phyloP scores from a whole-genome alignment of 768 basidiomycete species.

The Agrocybe pediades region DNA sequence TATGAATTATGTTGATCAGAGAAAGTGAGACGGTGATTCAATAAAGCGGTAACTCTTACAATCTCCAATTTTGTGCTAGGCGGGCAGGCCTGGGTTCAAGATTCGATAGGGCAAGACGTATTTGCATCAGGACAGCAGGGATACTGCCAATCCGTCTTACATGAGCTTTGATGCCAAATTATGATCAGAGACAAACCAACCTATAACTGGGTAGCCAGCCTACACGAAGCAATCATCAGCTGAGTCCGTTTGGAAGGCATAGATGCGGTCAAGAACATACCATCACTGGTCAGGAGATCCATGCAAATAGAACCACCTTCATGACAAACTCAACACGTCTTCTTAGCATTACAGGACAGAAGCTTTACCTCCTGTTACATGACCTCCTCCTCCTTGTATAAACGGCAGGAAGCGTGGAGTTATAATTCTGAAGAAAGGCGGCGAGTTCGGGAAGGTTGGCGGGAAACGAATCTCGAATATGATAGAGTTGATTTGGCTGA shows the following conservation, averaged over 20 bases:
- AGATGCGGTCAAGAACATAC: conserved; percentile 29
- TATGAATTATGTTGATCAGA: conserved; percentile 14
- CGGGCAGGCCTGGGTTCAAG: conserved; percentile 65
- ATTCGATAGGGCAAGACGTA: conserved; percentile 70
- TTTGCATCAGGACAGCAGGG: conserved; percentile 59
- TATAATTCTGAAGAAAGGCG: conserved; percentile 77
- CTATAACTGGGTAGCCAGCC: conserved; percentile 74
- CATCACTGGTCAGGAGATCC: conserved; percentile 68
- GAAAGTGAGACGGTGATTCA: conserved; percentile 6
- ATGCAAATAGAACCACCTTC: conserved; percentile 74
- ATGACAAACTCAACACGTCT: conserved; percentile 4
- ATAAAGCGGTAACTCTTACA: conserved; percentile 27
- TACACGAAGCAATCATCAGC: conserved; percentile 16
- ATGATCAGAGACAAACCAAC: conserved; percentile 23
- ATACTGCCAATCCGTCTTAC: conserved; percentile 30
- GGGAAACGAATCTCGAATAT: conserved; percentile 77
- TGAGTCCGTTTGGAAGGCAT: not conserved
- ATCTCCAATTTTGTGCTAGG: conserved; percentile 52
- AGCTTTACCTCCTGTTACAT: conserved; percentile 56
- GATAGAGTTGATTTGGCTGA: conserved; percentile 60
- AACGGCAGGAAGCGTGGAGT: conserved; percentile 75
- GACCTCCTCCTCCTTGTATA: conserved; percentile 69
- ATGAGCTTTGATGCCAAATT: not conserved
- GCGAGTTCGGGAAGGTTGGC: conserved; percentile 63
- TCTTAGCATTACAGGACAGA: not conserved